Base-by-base conservation (phyloP, 2,329 filamentous ascomycete genomes). In the Fusarium beomiforme region DNA sequence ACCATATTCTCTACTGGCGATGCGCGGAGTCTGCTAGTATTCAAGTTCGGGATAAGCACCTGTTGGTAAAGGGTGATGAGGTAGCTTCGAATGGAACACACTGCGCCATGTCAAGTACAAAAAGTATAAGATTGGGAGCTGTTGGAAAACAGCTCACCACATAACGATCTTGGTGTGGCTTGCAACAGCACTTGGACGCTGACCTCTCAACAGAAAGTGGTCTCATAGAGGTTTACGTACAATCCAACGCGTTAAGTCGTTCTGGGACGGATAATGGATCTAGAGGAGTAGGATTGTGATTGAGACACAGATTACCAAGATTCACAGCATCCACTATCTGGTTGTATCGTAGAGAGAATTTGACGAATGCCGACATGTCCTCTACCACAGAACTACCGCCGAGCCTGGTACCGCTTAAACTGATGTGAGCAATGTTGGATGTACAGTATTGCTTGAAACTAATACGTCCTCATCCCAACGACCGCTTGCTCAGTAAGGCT, bases 151-250 rank as follows among this genome's bases (percentile, higher is more conserved):
- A 21, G 29, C 34, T 24, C 21, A 50, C 21, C 12, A 21, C 31
- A 36, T 39, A 54, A 41, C 43, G 43, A 31, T 37, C 34, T 21
- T 36, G 31, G 36, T 26, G 64, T 64, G 63, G 59, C 57, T 71
- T 63, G 36, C 17, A 11, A 47, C 46, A 49, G 29, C 36, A 53
- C 37, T 41, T 19, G 37, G 47, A 51, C 29, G 29, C 36, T 14
- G 66, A 47, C n/a, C 36, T 57, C 33, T 39, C 39, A 55, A 51
- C 29, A 41, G 31, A 60, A 64, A 43, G 46, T 41, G 50, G 54
- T 19, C 53, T n/a, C 16, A 43, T 50, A 43, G n/a, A 23, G 37
- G 24, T 16, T 17, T 23, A 36, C 34, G 60, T 8, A 16, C 43
- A 34, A 43, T 21, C 34, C 5, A 34, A 36, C 13, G n/a, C 19